Evolutionary conservation across 768 basidiomycete species (phyloP), one percentile per base, ranked within the genome.

Genomic region (Collybia nuda): DNA sequence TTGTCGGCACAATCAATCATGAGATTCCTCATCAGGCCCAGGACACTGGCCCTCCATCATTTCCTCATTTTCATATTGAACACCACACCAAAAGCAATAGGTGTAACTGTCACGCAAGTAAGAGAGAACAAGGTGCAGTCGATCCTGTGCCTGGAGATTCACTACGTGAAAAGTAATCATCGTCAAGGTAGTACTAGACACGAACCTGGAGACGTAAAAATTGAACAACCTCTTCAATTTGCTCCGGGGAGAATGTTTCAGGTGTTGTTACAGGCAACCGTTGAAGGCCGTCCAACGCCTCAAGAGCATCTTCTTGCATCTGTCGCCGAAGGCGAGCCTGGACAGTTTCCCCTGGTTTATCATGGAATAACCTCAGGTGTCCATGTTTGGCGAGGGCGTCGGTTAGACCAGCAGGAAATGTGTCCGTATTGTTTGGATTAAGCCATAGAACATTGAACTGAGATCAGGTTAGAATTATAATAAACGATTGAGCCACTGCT

Each of bases 41-140:
- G 91, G 91, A 65, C 92, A 94, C 48, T 82, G 73, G 32, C 60
- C 65, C 35, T 68, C 68, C 73, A 94, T 70, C 44, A 89, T 86
- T 14, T 79, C 78, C 5, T 68, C 64, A 55, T 76, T 73, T 5
- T 78, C 76, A 61, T 93, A 94, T 57, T 83, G 78, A 11, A 86
- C 79, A 11, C 92, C 92, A 62, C 92, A 94, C 88, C 90, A 93
- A 66, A 92, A 93, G 63, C 92, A 93, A 63, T 93, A 93, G 5
- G 74, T 62, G 64, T 92, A 81, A 53, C 73, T 77, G 35, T 80
- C 74, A 21, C 92, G 86, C 43, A 94, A 77, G 65, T 94, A 91
- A 4, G 79, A 69, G 21, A 93, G 72, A 15, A 91, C 81, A 40
- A 86, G 69, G 35, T 75, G 67, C 29, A 93, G 75, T 26, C 89